A percentile compares a stretch with the other conserved stretches of the same genome.
Evolutionary conservation across 2,329 filamentous ascomycete species (phyloP).

Genomic region (Aciculosporium take): DNA sequence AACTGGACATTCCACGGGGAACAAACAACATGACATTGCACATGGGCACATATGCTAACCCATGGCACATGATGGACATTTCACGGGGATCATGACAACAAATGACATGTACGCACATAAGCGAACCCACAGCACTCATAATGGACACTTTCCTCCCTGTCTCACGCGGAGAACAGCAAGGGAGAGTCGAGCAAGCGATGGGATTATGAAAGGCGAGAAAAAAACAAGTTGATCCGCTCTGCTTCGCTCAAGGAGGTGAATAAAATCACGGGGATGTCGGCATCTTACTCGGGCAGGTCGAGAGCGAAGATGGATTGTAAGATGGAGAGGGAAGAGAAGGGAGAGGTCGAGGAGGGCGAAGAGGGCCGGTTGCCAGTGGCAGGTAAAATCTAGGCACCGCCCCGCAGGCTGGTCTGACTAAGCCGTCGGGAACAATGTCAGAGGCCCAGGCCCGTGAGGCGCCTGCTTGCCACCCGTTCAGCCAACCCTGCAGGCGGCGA

Average conservation of each 20-base stretch:
- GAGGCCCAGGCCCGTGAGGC: not conserved
- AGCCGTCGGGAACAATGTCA: not conserved
- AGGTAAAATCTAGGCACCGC: not conserved
- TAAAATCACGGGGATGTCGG: constrained; percentile 22
- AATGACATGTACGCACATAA: constrained; percentile 41
- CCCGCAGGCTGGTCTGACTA: constrained; percentile 1
- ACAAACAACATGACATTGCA: too few relatives aligned
- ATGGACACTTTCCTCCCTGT: not conserved
- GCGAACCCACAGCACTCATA: constrained; percentile 44
- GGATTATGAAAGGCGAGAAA: constrained; percentile 45
- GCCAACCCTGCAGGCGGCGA: too few relatives aligned
- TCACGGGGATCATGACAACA: not conserved
- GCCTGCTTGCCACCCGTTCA: too few relatives aligned
- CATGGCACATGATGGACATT: too few relatives aligned
- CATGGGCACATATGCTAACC: too few relatives aligned
- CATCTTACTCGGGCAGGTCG: constrained; percentile 19
- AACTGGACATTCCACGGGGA: too few relatives aligned
- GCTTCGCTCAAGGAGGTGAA: constrained; percentile 35
- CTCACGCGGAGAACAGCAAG: constrained; percentile 10
- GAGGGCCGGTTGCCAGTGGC: not conserved
- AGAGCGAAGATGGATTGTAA: constrained; percentile 32
- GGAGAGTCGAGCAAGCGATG: constrained; percentile 27
- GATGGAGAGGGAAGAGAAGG: constrained; percentile 25
- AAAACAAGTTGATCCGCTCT: constrained; percentile 29
- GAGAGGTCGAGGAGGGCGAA: not conserved